Evolutionary conservation across 1,284 basidiomycete species (phyloP).

Genomic region (Ganoderma resinaceum): DNA sequence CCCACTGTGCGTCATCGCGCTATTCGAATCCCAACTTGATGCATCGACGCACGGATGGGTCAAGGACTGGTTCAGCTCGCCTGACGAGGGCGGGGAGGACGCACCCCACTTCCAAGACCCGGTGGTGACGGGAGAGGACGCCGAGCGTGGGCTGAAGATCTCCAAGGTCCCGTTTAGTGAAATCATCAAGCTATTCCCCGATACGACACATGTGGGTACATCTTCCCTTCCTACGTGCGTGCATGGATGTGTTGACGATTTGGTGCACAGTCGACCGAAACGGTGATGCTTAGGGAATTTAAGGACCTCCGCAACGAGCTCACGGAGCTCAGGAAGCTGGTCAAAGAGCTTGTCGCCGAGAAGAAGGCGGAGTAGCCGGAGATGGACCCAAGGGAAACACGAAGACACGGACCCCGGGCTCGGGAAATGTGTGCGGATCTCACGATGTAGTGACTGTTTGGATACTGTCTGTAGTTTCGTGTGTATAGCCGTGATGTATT

Average conservation of each 20-base stretch:
- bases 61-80: constrained; percentile 68
- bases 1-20: constrained; percentile 76
- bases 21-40: constrained; percentile 74
- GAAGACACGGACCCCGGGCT: background rate
- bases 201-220: constrained; percentile 67
- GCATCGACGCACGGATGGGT: constrained; percentile 65
- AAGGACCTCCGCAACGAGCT: constrained; percentile 63
- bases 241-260: constrained; percentile 15
- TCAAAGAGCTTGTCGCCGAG: constrained; percentile 44
- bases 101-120: constrained; percentile 64
- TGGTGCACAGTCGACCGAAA: constrained; percentile 69
- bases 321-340: constrained; percentile 57
- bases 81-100: constrained; percentile 74
- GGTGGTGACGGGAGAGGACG: constrained; percentile 65
- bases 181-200: constrained; percentile 80
- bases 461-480: background rate
- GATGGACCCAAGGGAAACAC: background rate
- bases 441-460: background rate
- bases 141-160: constrained; percentile 65
- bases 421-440: background rate
- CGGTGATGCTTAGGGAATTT: constrained; percentile 73
- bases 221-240: constrained; percentile 18
- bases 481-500: background rate
- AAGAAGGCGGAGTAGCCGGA: constrained; percentile 8
- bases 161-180: constrained; percentile 79